Conservation (phyloP, 371 early-diverging fungal species). For the Circinella minor region DNA sequence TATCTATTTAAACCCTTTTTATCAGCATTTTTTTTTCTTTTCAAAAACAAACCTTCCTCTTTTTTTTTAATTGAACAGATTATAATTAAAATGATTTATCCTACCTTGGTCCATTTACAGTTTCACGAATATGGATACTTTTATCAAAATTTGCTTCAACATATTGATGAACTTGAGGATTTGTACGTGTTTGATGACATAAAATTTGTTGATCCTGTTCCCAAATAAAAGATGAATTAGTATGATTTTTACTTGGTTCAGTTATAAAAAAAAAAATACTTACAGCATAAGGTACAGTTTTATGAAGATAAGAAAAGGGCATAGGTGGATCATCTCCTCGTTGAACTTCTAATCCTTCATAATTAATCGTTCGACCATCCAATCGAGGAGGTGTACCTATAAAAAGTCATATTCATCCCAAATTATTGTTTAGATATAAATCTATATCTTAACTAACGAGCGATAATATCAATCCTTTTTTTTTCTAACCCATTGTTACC, state of each 20-base stretch:
- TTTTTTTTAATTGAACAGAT: not conserved
- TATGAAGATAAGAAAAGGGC: conserved; percentile 82
- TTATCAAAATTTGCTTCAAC: conserved; percentile 76
- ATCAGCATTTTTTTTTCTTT: not conserved
- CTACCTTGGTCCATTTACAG: conserved; percentile 81
- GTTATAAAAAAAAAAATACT: conserved; percentile 12
- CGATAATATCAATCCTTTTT: not conserved
- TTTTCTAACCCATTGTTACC: no score
- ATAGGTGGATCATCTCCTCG: conserved; percentile 76
- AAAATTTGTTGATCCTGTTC: conserved; percentile 63
- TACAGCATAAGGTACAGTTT: conserved; percentile 65
- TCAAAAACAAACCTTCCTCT: not conserved
- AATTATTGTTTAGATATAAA: not conserved
- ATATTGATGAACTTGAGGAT: conserved; percentile 68
- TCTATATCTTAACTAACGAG: not conserved
- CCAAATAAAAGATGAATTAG: not conserved
- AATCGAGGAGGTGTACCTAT: conserved; percentile 82
- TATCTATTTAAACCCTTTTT: conserved; percentile 40
- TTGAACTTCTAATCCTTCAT: conserved; percentile 65
- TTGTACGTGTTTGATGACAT: conserved; percentile 84
- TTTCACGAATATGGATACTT: conserved; percentile 84
- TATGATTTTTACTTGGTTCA: not conserved
- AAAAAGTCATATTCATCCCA: not conserved
- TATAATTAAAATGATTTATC: not conserved
- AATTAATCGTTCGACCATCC: conserved; percentile 78